Evolutionary conservation across 352 stramenopile species (phyloP).

Genomic region (Pythium guiyangense): DNA sequence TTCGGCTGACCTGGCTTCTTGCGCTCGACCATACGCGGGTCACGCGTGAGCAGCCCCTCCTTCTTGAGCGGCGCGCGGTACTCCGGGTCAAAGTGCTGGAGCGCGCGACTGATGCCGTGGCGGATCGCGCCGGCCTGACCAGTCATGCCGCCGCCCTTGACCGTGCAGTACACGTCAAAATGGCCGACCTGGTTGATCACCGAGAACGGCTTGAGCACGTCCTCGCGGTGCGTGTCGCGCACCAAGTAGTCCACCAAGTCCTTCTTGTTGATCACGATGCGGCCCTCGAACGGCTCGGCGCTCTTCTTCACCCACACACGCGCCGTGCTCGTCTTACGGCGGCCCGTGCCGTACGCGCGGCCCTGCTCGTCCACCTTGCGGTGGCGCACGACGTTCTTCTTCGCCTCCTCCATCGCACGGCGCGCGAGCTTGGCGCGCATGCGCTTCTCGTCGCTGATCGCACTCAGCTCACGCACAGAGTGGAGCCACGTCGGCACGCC

Average conservation of each 20-base stretch:
- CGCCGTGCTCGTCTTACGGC: constrained; percentile 92
- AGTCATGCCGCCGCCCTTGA: constrained; percentile 90
- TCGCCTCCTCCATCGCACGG: constrained; percentile 60
- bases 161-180: constrained; percentile 91
- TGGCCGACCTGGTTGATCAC: constrained; percentile 65
- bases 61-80: constrained; percentile 91
- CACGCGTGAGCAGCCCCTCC: constrained; percentile 90
- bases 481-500: constrained; percentile 80
- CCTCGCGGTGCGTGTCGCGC: constrained; percentile 86
- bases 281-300: constrained; percentile 69
- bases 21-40: constrained; percentile 94
- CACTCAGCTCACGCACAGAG: constrained; percentile 69
- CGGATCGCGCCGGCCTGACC: constrained; percentile 93
- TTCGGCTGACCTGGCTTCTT: constrained; percentile 97
- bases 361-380: constrained; percentile 71
- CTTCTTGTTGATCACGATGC: constrained; percentile 93
- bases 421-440: constrained; percentile 64
- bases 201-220: constrained; percentile 81
- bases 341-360: constrained; percentile 88
- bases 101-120: constrained; percentile 89
- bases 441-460: constrained; percentile 57
- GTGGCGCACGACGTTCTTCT: constrained; percentile 68
- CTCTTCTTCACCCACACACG: constrained; percentile 92
- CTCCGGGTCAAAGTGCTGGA: constrained; percentile 93
- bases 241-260: constrained; percentile 93